Evolutionary conservation across 345 rosid species (phyloP).

Genomic region (thale cress (Arabidopsis thaliana)): DNA sequence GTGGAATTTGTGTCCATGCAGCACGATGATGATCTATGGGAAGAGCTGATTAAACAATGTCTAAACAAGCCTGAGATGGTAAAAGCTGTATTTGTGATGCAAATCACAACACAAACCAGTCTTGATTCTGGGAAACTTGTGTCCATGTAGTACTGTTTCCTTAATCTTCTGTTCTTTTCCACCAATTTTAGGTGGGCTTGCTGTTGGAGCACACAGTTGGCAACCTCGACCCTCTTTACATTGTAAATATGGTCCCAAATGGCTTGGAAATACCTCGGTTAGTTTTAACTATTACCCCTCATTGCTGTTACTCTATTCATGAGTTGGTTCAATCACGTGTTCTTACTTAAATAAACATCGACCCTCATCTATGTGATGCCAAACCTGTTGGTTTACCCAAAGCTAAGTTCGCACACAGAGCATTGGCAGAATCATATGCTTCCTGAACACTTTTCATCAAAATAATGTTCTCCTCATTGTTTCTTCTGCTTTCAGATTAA

Average conservation of each 20-base stretch:
- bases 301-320: neutral
- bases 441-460: constrained; percentile 7
- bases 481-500: constrained; percentile 61
- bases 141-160: constrained; percentile 8
- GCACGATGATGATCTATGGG: constrained; percentile 99
- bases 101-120: neutral
- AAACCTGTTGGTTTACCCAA: constrained; percentile 16
- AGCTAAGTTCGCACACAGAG: neutral
- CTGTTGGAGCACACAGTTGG: constrained; percentile 99
- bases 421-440: neutral
- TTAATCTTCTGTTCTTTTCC: constrained; percentile 25
- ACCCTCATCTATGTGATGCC: constrained; percentile 8
- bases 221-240: constrained; percentile 94
- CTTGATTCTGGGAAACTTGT: constrained; percentile 9
- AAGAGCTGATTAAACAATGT: constrained; percentile 95
- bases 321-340: neutral
- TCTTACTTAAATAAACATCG: constrained; percentile 5
- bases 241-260: constrained; percentile 96
- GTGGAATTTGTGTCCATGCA: constrained; percentile 97
- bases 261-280: constrained; percentile 99
- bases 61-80: constrained; percentile 98
- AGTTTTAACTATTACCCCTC: constrained; percentile 42
- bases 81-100: constrained; percentile 5
- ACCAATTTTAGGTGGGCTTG: constrained; percentile 80
- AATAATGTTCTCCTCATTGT: neutral